Base-by-base conservation (phyloP, 805 yeast species). In the Barnettozyma populi region DNA sequence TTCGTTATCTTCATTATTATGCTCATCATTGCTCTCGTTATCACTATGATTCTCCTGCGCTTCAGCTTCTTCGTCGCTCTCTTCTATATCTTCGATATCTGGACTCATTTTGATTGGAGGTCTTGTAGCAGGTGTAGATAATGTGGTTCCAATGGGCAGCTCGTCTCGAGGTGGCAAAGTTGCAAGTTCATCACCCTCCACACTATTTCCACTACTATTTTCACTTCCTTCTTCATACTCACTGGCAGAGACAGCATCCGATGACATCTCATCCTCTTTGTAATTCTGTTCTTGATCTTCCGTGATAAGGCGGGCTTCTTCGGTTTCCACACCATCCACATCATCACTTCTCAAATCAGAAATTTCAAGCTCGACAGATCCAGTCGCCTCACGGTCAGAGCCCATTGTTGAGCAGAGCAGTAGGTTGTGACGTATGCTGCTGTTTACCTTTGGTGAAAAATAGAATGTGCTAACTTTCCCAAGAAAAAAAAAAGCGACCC, bases 401-500 rank as follows among this genome's bases (percentile, higher is more conserved):
- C 5, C 11, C 37, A 35, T 35, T 18, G 5, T 19, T 16, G 21
- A 16, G 7, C 21, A 16, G 18, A 35, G 6, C 11, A 35, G 21
- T 4, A 35, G 13, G 36, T n/a, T 32, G n/a, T 8, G 10, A n/a
- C n/a, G n/a, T n/a, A n/a, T n/a, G n/a, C n/a, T 32, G 11, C n/a
- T 32, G 36, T 32, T 32, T 32, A 32, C 36, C 8, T 35, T 35
- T 35, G 14, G 16, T 7, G 37, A 16, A 35, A 10, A 16, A 18
- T 23, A 35, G 18, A 35, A 35, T 32, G 19, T 32, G 36, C 19
- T 19, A 32, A 25, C 3, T 8, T 10, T 13, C 3, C 29, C 4
- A 29, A 4, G 4, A 21, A 39, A 39, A 39, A 25, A n/a, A 39
- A 21, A 39, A 25, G 9, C 42, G 42, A 39, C 42, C 42, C 42